phyloP scores from a whole-genome alignment of 768 basidiomycete genomes.

The Gymnopilus junonius region DNA sequence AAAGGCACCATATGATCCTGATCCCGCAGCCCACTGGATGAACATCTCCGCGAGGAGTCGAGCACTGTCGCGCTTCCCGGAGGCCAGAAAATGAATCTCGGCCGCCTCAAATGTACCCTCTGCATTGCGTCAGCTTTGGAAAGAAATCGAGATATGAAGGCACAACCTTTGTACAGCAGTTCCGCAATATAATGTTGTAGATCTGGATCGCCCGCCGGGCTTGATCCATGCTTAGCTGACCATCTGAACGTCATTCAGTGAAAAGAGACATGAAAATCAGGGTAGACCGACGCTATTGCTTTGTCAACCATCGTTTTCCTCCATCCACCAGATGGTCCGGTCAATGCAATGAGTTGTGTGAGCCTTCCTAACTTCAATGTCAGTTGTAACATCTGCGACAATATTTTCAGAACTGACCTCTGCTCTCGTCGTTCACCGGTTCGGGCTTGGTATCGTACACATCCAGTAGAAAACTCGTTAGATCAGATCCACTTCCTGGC shows the following conservation, averaged over 20 bases:
- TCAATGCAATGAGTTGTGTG: constrained; percentile 90
- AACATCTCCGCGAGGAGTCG: constrained; percentile 86
- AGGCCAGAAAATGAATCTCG: constrained; percentile 82
- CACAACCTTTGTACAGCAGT: constrained; percentile 79
- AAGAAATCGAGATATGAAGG: neutral
- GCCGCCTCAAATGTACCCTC: constrained; percentile 79
- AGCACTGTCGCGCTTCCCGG: constrained; percentile 90
- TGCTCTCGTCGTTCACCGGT: constrained; percentile 71
- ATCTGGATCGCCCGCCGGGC: constrained; percentile 86
- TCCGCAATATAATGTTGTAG: constrained; percentile 92
- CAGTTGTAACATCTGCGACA: neutral
- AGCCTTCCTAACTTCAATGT: constrained; percentile 63
- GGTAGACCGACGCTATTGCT: constrained; percentile 69
- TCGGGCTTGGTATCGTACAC: constrained; percentile 82
- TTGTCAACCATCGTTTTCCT: constrained; percentile 88
- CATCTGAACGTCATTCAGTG: constrained; percentile 58
- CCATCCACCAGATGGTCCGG: constrained; percentile 82
- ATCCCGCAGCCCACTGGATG: constrained; percentile 70
- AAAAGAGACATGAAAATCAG: constrained; percentile 3
- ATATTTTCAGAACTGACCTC: constrained; percentile 58
- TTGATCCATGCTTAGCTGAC: constrained; percentile 78
- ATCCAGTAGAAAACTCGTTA: constrained; percentile 78
- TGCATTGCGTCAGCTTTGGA: constrained; percentile 29
- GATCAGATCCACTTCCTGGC: constrained; percentile 88
- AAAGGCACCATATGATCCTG: constrained; percentile 67